Evolutionary conservation across 2,329 filamentous ascomycete genomes (phyloP), one percentile per base, ranked within the genome.

Genomic region (Lachnellula hyalina): DNA sequence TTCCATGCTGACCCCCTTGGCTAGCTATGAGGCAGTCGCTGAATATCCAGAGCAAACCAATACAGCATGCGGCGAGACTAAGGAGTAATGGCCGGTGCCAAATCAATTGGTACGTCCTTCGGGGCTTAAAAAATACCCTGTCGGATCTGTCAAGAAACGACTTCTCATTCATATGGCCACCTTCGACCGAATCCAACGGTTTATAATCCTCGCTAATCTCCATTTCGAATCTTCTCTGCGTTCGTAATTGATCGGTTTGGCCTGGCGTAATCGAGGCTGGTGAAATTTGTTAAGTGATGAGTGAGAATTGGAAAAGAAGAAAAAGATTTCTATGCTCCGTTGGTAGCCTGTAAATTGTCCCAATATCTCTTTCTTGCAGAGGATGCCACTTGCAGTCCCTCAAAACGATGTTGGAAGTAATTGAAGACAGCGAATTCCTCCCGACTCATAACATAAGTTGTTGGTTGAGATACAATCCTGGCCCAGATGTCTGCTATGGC

Each of bases 351-450:
- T 46, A 60, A 41, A 45, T 75, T 73, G 63, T 80, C 74, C 81
- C 81, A 84, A 67, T 77, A 83, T 55, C 78, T 71, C 62, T 69
- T 75, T 58, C 74, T 73, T 17, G 80, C 80, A 38, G 68, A 71
- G n/a, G 73, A 66, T 41, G 77, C 77, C n/a, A 73, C 63, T 60
- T 73, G 67, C 60, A 79, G 70, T 56, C 81, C 80, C 32, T 74
- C 70, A 67, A 87, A 90, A 9, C 86, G 81, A 59, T 80, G 72
- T 59, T 88, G 85, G 70, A 87, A 93, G 71, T 86, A 93, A 75
- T 94, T 95, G 81, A 95, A 91, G 57, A 95, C 79, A 52, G 88
- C 83, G 66, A 94, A 95, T 72, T 96, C 90, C 71, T 90, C 84
- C 59, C 80, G 77, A 35, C 77, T 83, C 75, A 95, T 84, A 60